Evolutionary conservation across 805 yeast genomes (phyloP), one percentile per base, ranked within the genome.

Genomic region (Saccharomycopsis fermentans): DNA sequence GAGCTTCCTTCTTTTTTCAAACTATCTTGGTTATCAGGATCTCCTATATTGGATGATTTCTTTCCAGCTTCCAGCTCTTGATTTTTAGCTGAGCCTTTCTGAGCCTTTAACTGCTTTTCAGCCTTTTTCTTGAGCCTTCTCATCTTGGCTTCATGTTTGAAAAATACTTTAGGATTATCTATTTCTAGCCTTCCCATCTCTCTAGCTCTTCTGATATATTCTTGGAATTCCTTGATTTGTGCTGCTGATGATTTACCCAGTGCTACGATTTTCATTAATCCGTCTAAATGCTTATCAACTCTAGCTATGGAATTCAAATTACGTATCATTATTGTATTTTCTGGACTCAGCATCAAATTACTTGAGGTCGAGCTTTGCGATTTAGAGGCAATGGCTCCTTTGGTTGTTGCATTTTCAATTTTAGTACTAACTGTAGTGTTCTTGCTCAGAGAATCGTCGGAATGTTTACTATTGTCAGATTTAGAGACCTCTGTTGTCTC

Each of bases 261-360:
- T 0, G 98, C 97, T 1, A 92, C 97, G 4, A 78, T 79, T 62
- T 84, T 83, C 97, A 92, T 90, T 56, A 92, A 72, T 0, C 78
- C 71, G 63, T 83, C 86, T 55, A 92, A 71, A 4, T 83, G 77
- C 0, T 81, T 77, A 66, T 90, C 95, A 4, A 77, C 75, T 47
- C 86, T 78, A 0, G 97, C 97, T 71, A 92, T 83, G 0, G 86
- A 76, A 66, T 91, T 91, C 66, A 92, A 77, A 65, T 90, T 87
- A 3, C 87, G 82, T 64, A 92, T 90, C 87, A 92, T 89, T 62
- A 86, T 81, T 48, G 86, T 85, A 65, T 87, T 86, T 55, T 82
- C 87, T 1, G 82, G 80, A 4, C 86, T 74, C 62, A 76, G 80
- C 75, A 78, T 76, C 53, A 75, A 70, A 54, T 69, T 71, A 26